phyloP scores from a whole-genome alignment of 177 flowering plant genomes.

The Vitis hybrid region DNA sequence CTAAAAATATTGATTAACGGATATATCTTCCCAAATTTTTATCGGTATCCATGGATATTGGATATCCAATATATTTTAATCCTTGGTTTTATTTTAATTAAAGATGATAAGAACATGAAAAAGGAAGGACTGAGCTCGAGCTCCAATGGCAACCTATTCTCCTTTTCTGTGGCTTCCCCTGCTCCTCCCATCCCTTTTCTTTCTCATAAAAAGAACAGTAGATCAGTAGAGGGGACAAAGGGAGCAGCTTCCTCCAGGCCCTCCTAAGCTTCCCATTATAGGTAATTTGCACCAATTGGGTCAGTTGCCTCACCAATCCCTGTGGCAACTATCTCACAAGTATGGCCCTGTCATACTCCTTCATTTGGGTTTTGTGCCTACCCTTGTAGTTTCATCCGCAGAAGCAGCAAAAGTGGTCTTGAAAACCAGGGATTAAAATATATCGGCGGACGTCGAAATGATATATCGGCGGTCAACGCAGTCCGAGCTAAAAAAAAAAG shows the following conservation, averaged over 20 bases:
- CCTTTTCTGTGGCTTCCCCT: not conserved
- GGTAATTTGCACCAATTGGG: constrained; percentile 30
- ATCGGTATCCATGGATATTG: too few species aligned
- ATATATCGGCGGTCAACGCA: too few species aligned
- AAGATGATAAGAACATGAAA: too few species aligned
- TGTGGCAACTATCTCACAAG: constrained; percentile 19
- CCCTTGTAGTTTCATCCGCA: constrained; percentile 26
- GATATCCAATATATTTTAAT: too few species aligned
- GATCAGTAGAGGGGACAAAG: not conserved
- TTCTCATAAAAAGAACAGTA: not conserved
- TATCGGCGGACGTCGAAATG: not conserved
- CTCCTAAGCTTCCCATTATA: constrained; percentile 27
- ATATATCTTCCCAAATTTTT: too few species aligned
- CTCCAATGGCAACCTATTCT: not conserved
- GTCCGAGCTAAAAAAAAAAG: too few species aligned
- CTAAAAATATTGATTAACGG: too few species aligned
- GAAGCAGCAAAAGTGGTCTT: constrained; percentile 29
- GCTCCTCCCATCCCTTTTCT: not conserved
- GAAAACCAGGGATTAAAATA: constrained; percentile 16
- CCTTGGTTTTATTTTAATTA: too few species aligned
- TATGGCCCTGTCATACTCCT: constrained; percentile 28
- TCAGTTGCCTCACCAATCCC: constrained; percentile 10
- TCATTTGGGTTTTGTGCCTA: constrained; percentile 13
- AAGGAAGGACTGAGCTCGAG: too few species aligned
- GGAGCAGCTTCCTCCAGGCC: constrained; percentile 20